Evolutionary conservation across 2,329 filamentous ascomycete genomes (phyloP), one percentile per base, ranked within the genome.

Genomic region (Colletotrichum tabaci): DNA sequence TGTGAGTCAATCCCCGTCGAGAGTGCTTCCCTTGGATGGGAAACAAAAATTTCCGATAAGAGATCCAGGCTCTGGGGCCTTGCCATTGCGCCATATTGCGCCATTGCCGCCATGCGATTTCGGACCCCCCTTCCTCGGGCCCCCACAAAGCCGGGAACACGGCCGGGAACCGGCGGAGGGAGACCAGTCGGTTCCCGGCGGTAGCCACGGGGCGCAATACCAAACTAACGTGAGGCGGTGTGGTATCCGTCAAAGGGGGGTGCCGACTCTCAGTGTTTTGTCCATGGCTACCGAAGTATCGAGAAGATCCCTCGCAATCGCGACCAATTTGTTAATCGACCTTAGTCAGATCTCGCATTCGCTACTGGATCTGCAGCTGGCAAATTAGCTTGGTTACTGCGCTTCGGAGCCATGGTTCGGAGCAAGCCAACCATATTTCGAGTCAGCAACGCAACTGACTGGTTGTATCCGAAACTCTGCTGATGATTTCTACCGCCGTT

Each of bases 41-140:
- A 50, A 52, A 50, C 35, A 10, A 64, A 40, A 67, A 23, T 18
- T 63, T 63, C 44, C 65, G 58, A 63, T 60, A 60, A 55, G 65
- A 40, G 30, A 60, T 60, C 52, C 68, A 68, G 65, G 68, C 42
- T 65, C 61, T 60, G 65, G 53, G 47, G 40, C 58, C 40, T 49
- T 46, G 58, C 15, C 52, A 72, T 64, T 50, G 69, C 69, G 65
- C 68, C 69, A 69, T 61, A 69, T 69, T 60, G 65, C 69, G 69
- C 69, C 58, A 72, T 72, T 52, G 56, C 57, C 40, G 44, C 47
- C 30, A 60, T 60, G 52, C 69, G 53, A 71, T 21, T 60, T 69
- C 65, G 69, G 69, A 42, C 21, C 23, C 38, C n/a, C 42, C 21
- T n/a, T 30, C 26, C 26, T 57, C 44, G 57, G 68, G 23, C 38